Evolutionary conservation across 345 rosid genomes (phyloP).

Genomic region (Kernera saxatilis): DNA sequence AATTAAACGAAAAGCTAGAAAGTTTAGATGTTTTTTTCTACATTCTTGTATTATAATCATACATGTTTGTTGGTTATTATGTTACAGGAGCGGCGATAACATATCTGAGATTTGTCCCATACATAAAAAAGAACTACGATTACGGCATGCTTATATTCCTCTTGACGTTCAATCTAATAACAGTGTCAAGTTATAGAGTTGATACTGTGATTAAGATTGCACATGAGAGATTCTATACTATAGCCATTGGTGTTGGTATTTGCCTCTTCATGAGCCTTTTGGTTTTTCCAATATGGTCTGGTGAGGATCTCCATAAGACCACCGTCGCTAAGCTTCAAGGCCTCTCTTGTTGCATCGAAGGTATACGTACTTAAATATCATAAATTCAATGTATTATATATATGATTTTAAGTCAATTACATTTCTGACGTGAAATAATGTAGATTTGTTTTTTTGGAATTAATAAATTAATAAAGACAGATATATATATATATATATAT

Average conservation of each 20-base stretch:
- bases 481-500: too few relatives aligned
- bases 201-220: constrained; percentile 55
- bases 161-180: constrained; percentile 69
- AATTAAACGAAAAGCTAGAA: too few relatives aligned
- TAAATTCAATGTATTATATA: neutral
- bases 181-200: constrained; percentile 67
- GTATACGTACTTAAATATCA: constrained; percentile 24
- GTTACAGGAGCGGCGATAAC: constrained; percentile 59
- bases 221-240: constrained; percentile 53
- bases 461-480: too few relatives aligned
- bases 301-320: constrained; percentile 66
- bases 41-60: neutral
- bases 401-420: too few relatives aligned
- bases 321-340: constrained; percentile 62
- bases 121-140: constrained; percentile 74
- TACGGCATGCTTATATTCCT: constrained; percentile 82
- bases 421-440: too few relatives aligned
- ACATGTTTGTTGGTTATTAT: neutral
- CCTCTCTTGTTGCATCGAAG: constrained; percentile 61
- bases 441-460: too few relatives aligned
- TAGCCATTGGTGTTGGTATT: constrained; percentile 62
- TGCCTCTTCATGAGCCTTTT: constrained; percentile 66
- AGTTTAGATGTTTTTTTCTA: too few relatives aligned
- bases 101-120: constrained; percentile 64
- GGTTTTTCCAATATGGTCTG: constrained; percentile 72